Evolutionary conservation across 352 stramenopile species (phyloP).

Genomic region (Halophytophthora batemanensis): DNA sequence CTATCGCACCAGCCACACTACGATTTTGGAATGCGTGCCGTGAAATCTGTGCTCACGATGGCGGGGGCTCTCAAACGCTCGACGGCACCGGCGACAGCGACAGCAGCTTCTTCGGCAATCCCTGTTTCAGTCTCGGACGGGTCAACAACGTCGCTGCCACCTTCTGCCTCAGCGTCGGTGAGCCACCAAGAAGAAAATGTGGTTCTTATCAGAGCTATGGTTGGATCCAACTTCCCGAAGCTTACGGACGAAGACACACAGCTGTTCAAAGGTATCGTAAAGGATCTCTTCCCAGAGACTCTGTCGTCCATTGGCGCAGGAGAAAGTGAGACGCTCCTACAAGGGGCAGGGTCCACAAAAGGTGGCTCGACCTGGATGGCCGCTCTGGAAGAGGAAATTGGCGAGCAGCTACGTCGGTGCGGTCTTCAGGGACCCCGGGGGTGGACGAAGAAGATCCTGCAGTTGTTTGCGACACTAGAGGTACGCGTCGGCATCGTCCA

Average conservation of each 20-base stretch:
- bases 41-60: slow-evolving; percentile 81
- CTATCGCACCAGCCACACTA: slow-evolving; percentile 84
- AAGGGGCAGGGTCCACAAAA: slow-evolving; percentile 9
- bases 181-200: slow-evolving; percentile 41
- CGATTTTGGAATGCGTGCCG: slow-evolving; percentile 87
- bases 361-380: slow-evolving; percentile 26
- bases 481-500: slow-evolving; percentile 89
- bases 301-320: slow-evolving; percentile 13
- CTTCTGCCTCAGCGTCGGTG: slow-evolving; percentile 11
- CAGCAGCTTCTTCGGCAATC: neutral
- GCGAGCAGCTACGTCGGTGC: slow-evolving; percentile 55
- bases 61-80: slow-evolving; percentile 66
- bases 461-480: slow-evolving; percentile 91
- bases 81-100: too few species aligned
- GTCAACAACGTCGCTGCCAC: neutral
- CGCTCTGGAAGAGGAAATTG: slow-evolving; percentile 73
- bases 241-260: slow-evolving; percentile 86
- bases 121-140: slow-evolving; percentile 1
- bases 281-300: slow-evolving; percentile 80
- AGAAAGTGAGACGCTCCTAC: slow-evolving; percentile 16
- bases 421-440: slow-evolving; percentile 59
- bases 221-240: slow-evolving; percentile 91
- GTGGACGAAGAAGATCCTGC: slow-evolving; percentile 88
- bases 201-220: slow-evolving; percentile 94
- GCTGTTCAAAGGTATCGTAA: slow-evolving; percentile 88